phyloP scores from a whole-genome alignment of 73 alveolate genomes.

The Blepharisma japonicum region DNA sequence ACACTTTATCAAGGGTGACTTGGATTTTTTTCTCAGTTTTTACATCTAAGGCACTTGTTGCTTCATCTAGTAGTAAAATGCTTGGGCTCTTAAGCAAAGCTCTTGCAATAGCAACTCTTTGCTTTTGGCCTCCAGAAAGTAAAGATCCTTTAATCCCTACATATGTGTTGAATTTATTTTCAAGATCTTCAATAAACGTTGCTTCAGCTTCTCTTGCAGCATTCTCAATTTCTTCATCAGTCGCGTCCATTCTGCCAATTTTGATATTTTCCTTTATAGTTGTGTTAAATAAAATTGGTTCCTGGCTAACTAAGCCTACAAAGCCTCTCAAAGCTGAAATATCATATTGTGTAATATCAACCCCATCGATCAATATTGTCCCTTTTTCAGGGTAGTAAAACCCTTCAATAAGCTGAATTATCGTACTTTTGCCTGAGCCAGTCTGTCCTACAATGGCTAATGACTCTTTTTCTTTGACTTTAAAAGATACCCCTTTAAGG shows the following conservation, averaged over 20 bases:
- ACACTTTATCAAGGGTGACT: neutral
- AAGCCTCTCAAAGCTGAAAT: slow-evolving; percentile 33
- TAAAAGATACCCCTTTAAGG: slow-evolving; percentile 43
- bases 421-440: slow-evolving; percentile 85
- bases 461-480: slow-evolving; percentile 39
- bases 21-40: neutral
- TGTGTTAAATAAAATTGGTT: slow-evolving; percentile 75
- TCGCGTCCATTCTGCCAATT: slow-evolving; percentile 57
- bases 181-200: slow-evolving; percentile 33
- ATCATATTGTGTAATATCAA: neutral
- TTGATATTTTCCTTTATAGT: slow-evolving; percentile 60
- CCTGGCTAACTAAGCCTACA: slow-evolving; percentile 62
- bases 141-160: slow-evolving; percentile 25
- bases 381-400: slow-evolving; percentile 94
- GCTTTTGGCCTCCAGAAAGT: slow-evolving; percentile 29
- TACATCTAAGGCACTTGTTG: neutral
- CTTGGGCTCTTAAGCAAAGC: slow-evolving; percentile 2
- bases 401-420: slow-evolving; percentile 82
- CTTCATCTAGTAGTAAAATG: slow-evolving; percentile 15
- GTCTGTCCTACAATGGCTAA: slow-evolving; percentile 71
- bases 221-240: slow-evolving; percentile 61
- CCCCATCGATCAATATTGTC: neutral
- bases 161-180: neutral
- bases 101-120: slow-evolving; percentile 29
- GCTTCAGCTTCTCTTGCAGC: slow-evolving; percentile 74